These are phyloP conservation scores for Kodamaea nitidulidarum DNA, from an alignment of 805 yeast genomes.

Conservation along the genomic window DNA sequence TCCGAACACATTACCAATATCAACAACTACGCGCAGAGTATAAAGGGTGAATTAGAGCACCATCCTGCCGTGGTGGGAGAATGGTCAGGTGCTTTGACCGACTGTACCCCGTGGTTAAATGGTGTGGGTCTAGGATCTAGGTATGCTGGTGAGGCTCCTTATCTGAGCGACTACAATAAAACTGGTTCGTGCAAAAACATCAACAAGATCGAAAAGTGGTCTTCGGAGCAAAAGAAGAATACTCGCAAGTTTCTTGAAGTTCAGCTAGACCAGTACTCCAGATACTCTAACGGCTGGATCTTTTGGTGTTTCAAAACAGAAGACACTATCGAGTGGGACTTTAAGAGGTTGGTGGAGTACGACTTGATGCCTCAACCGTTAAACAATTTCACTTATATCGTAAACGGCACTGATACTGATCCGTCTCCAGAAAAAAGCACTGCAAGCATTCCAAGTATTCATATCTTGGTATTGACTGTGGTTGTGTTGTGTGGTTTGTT, in stretches of 20 bases:
- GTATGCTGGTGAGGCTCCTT: slow-evolving; percentile 46
- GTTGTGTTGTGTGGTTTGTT: slow-evolving; percentile 10
- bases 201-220: slow-evolving; percentile 40
- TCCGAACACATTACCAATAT: slow-evolving; percentile 31
- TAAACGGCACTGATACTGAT: slow-evolving; percentile 32
- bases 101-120: slow-evolving; percentile 66
- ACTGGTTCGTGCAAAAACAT: slow-evolving; percentile 44
- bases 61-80: slow-evolving; percentile 47
- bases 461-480: slow-evolving; percentile 10
- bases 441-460: not conserved
- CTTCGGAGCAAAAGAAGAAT: slow-evolving; percentile 35
- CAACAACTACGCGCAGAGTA: slow-evolving; percentile 26
- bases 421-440: slow-evolving; percentile 14
- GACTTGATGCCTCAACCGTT: slow-evolving; percentile 64
- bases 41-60: slow-evolving; percentile 33
- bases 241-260: slow-evolving; percentile 57
- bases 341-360: slow-evolving; percentile 43
- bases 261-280: slow-evolving; percentile 51
- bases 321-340: slow-evolving; percentile 64
- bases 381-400: slow-evolving; percentile 27
- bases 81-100: slow-evolving; percentile 50
- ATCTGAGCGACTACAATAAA: slow-evolving; percentile 18
- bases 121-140: slow-evolving; percentile 68
- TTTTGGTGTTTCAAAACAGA: slow-evolving; percentile 75
- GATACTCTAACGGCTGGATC: slow-evolving; percentile 52